phyloP scores from a whole-genome alignment of 225 moss, liverwort and hornwort genomes.

The Physcomitrium patens region DNA sequence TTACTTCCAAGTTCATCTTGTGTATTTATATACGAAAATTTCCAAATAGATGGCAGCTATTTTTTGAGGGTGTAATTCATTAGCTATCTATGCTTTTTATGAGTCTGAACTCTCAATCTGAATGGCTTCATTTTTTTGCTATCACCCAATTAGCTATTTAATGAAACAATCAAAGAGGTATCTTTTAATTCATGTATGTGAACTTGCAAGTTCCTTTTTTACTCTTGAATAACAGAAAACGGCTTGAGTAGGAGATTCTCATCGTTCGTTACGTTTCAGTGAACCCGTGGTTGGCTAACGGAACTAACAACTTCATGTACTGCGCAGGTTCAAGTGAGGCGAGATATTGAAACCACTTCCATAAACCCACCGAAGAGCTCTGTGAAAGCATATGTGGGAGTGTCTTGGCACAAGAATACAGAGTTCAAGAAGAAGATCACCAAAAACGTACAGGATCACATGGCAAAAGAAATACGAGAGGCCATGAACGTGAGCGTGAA shows the following conservation, averaged over 20 bases:
- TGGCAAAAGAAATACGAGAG: slow-evolving; percentile 59
- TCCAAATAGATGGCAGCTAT: too few relatives aligned
- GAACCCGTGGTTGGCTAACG: too few relatives aligned
- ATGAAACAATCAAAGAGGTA: background rate
- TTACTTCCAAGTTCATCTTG: background rate
- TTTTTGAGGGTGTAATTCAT: background rate
- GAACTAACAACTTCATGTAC: background rate
- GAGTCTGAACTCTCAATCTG: too few relatives aligned
- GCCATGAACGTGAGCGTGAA: slow-evolving; percentile 51
- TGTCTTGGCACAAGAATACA: slow-evolving; percentile 90
- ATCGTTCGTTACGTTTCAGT: background rate
- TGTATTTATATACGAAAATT: background rate
- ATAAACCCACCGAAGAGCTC: slow-evolving; percentile 52
- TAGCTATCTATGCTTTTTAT: background rate
- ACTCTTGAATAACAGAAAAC: too few relatives aligned
- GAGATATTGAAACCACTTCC: slow-evolving; percentile 56
- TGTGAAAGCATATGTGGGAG: slow-evolving; percentile 71
- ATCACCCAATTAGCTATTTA: background rate
- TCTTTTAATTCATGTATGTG: background rate
- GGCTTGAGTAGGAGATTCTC: background rate
- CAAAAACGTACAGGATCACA: slow-evolving; percentile 69
- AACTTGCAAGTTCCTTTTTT: background rate
- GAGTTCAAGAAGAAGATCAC: slow-evolving; percentile 77
- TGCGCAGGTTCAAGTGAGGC: slow-evolving; percentile 73
- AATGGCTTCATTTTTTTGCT: background rate